Evolutionary conservation across 495 filamentous ascomycete genomes (phyloP).

Genomic region (Delitschia confertaspora): DNA sequence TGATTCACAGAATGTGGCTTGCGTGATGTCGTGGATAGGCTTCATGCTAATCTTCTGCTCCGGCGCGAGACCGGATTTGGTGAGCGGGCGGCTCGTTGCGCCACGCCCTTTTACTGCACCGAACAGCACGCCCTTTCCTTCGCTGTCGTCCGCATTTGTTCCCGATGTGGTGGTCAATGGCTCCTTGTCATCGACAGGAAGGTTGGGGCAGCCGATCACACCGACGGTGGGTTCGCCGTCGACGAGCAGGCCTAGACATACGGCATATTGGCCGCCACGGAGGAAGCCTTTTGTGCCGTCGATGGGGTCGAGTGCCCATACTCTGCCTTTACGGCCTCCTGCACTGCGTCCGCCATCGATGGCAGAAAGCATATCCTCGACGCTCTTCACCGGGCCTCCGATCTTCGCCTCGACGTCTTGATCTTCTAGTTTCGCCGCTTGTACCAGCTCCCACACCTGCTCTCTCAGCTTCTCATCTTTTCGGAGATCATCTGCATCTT

Average conservation of each 20-base stretch:
- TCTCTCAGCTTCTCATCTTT: conserved; percentile 54
- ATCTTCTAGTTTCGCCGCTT: conserved; percentile 62
- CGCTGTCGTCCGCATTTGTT: conserved; percentile 54
- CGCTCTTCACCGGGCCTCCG: conserved; percentile 61
- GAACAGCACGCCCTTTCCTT: conserved; percentile 72
- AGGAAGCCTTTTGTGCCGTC: conserved; percentile 97
- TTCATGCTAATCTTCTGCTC: conserved; percentile 69
- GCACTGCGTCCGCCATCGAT: conserved; percentile 76
- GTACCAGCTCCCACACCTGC: conserved; percentile 76
- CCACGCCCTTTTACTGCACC: conserved; percentile 68
- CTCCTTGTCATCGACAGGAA: conserved; percentile 70
- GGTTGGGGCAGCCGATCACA: conserved; percentile 88
- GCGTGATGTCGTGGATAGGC: conserved; percentile 57
- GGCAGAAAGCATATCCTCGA: conserved; percentile 70
- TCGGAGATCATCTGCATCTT: conserved; percentile 74
- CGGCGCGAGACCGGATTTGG: conserved; percentile 47
- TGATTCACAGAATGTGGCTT: conserved; percentile 88
- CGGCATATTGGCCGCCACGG: conserved; percentile 93
- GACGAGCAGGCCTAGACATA: conserved; percentile 83
- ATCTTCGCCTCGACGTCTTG: conserved; percentile 53
- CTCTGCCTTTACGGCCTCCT: conserved; percentile 71
- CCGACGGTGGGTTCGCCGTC: conserved; percentile 94
- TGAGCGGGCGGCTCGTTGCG: conserved; percentile 64
- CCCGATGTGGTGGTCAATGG: conserved; percentile 59
- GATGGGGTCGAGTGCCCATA: conserved; percentile 96